These are phyloP conservation scores for Stromatinia cepivora DNA, from an alignment of 2,329 filamentous ascomycete genomes.

Conservation along the genomic window DNA sequence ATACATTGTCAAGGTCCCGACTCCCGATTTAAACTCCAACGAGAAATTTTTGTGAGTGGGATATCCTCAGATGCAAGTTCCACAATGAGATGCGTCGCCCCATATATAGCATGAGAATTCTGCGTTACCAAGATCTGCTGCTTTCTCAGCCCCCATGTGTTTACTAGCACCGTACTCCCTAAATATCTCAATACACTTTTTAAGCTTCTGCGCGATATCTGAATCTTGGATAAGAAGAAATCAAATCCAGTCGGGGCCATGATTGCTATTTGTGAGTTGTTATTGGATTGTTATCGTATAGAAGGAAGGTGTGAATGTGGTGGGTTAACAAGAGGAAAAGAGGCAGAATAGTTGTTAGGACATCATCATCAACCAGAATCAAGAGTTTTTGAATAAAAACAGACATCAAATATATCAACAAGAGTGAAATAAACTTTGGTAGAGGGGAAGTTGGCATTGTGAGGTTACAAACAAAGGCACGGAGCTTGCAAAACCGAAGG, in stretches of 20 bases:
- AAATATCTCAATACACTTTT: background rate
- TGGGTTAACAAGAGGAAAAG: too few relatives aligned
- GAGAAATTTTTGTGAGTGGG: too few relatives aligned
- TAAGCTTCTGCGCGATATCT: background rate
- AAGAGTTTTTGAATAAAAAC: too few relatives aligned
- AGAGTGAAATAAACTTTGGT: background rate
- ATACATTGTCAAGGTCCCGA: background rate
- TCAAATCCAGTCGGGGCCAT: too few relatives aligned
- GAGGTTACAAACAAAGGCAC: background rate
- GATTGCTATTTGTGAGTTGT: background rate
- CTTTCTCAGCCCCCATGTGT: slow-evolving; percentile 1
- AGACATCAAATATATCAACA: too few relatives aligned
- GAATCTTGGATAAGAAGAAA: background rate
- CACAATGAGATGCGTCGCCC: background rate
- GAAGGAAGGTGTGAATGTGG: background rate
- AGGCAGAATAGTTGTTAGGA: too few relatives aligned
- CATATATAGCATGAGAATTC: background rate
- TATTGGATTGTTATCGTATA: background rate
- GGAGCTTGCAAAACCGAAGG: too few relatives aligned
- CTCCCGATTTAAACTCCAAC: background rate
- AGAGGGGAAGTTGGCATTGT: background rate
- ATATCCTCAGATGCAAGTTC: background rate
- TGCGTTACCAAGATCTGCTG: background rate
- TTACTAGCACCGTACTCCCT: background rate
- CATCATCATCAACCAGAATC: too few relatives aligned